Evolutionary conservation across 768 basidiomycete genomes (phyloP).

Genomic region (Rubroboletus pulcherrimus): DNA sequence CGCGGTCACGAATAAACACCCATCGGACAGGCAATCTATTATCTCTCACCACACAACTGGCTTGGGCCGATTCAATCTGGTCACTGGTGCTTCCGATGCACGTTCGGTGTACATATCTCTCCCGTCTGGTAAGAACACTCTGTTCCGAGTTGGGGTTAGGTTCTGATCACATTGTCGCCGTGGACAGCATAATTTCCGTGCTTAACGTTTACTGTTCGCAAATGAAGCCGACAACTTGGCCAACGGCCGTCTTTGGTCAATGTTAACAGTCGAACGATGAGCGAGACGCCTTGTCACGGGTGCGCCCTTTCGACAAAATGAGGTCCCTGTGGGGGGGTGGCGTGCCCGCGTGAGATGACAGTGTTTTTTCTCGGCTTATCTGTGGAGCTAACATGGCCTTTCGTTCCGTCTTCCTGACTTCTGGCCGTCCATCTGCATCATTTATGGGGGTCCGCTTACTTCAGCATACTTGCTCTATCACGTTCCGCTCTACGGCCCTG

Average conservation of each 20-base stretch:
- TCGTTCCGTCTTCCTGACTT: neutral
- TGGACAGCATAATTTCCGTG: neutral
- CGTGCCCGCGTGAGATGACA: neutral
- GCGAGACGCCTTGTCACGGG: neutral
- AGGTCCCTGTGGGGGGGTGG: neutral
- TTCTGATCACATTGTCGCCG: neutral
- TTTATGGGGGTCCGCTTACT: conserved; percentile 12
- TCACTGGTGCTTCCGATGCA: neutral
- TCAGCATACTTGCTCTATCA: neutral
- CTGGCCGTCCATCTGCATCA: neutral
- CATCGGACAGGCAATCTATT: neutral
- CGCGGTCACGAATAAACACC: neutral
- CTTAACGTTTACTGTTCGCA: neutral
- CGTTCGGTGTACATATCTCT: neutral
- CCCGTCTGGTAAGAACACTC: neutral
- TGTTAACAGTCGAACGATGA: neutral
- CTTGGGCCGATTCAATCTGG: neutral
- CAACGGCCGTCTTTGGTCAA: neutral
- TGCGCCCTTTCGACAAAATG: neutral
- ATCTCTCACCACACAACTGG: too few relatives aligned
- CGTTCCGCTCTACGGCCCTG: neutral
- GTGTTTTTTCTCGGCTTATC: neutral
- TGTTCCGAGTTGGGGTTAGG: neutral
- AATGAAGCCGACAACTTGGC: neutral
- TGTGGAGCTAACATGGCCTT: neutral